These are phyloP conservation scores for Candolleomyces efflorescens DNA, from an alignment of 768 basidiomycete genomes.

Conservation along the genomic window DNA sequence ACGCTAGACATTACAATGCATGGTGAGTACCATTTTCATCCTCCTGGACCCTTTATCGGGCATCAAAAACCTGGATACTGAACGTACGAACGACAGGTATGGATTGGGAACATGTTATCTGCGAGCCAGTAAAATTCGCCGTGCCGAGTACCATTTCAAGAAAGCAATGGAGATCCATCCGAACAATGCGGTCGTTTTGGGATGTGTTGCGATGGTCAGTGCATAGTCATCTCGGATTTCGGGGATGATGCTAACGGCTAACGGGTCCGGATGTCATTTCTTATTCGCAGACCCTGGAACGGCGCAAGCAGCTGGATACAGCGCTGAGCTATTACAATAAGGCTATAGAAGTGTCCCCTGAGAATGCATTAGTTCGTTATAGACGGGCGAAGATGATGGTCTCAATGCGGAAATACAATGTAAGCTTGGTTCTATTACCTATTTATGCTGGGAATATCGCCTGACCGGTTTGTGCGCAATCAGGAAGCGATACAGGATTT, in stretches of 20 bases:
- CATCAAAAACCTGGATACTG: slow-evolving; percentile 10
- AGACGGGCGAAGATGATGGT: slow-evolving; percentile 90
- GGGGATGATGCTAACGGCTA: slow-evolving; percentile 18
- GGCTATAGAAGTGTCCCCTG: slow-evolving; percentile 75
- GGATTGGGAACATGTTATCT: slow-evolving; percentile 97
- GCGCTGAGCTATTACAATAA: slow-evolving; percentile 66
- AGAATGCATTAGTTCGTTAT: slow-evolving; percentile 92
- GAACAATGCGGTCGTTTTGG: slow-evolving; percentile 90
- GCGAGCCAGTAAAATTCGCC: slow-evolving; percentile 85
- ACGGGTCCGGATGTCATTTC: no score
- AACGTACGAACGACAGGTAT: slow-evolving; percentile 61
- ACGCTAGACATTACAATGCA: slow-evolving; percentile 94
- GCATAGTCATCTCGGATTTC: no score
- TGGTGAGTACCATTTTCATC: slow-evolving; percentile 58
- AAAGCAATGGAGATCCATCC: slow-evolving; percentile 92
- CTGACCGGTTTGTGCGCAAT: slow-evolving; percentile 15
- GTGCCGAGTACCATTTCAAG: slow-evolving; percentile 96
- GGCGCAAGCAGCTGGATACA: slow-evolving; percentile 69
- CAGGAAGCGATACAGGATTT: slow-evolving; percentile 82
- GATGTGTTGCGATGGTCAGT: slow-evolving; percentile 94
- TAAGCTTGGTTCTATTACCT: slow-evolving; percentile 36
- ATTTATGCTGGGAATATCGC: slow-evolving; percentile 6
- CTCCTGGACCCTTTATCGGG: slow-evolving; percentile 6
- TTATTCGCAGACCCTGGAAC: slow-evolving; percentile 73
- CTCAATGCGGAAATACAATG: slow-evolving; percentile 77